phyloP scores from a whole-genome alignment of 352 stramenopile species.

The Pythium coloratum region DNA sequence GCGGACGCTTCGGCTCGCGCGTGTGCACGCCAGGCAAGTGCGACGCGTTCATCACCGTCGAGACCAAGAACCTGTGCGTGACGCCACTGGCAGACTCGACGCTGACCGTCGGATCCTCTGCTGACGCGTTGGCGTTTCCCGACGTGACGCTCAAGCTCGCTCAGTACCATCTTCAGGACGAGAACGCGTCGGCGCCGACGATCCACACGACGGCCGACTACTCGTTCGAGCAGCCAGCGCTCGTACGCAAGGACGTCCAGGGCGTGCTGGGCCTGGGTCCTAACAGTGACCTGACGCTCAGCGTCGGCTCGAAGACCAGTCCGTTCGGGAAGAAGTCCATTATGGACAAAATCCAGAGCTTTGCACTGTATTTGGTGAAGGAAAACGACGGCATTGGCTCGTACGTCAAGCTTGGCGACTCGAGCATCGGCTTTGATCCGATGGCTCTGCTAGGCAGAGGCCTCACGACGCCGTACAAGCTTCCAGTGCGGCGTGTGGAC shows the following conservation, averaged over 20 bases:
- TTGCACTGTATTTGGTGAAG: conserved; percentile 1
- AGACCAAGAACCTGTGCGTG: conserved; percentile 4
- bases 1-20: background rate
- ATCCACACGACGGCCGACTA: conserved; percentile 3
- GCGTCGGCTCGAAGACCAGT: background rate
- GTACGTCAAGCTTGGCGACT: conserved; percentile 2
- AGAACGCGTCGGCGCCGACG: background rate
- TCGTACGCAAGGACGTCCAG: background rate
- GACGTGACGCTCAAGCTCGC: conserved; percentile 4
- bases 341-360: background rate
- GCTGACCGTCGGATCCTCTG: background rate
- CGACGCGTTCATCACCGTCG: background rate
- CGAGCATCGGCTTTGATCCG: background rate
- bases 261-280: conserved; percentile 12
- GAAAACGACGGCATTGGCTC: background rate
- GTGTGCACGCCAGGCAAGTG: conserved; percentile 3
- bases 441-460: background rate
- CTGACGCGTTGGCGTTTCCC: background rate
- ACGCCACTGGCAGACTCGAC: background rate
- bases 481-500: conserved; percentile 1
- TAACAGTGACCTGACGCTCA: too few relatives aligned
- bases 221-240: background rate
- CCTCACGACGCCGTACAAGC: background rate
- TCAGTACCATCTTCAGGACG: conserved; percentile 5
- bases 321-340: background rate